Conservation (phyloP, 257 asterid species). For the Pogostemon cablin region DNA sequence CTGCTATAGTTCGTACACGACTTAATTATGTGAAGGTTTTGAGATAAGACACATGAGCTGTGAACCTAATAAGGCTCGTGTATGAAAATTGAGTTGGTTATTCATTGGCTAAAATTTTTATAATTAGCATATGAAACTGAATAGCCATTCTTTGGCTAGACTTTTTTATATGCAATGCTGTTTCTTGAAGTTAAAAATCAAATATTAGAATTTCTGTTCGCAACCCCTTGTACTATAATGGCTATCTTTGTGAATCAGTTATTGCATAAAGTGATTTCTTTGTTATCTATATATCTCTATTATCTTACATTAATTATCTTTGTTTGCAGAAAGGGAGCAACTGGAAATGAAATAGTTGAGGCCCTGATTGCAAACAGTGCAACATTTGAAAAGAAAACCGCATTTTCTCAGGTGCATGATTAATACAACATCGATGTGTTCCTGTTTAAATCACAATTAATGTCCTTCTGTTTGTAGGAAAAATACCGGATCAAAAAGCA, state of each 20-base stretch:
- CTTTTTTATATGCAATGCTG: neutral
- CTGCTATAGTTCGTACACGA: no score
- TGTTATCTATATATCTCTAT: slow-evolving; percentile 2
- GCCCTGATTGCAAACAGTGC: slow-evolving; percentile 93
- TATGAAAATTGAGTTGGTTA: no score
- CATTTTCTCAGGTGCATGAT: slow-evolving; percentile 75
- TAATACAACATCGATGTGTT: neutral
- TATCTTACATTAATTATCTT: slow-evolving; percentile 21
- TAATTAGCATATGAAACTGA: no score
- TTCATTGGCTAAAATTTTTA: no score
- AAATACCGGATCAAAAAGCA: slow-evolving; percentile 92
- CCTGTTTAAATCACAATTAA: slow-evolving; percentile 30
- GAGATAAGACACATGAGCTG: no score
- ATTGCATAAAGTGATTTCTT: neutral
- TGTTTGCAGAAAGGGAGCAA: slow-evolving; percentile 71
- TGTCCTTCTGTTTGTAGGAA: slow-evolving; percentile 57
- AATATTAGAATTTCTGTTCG: neutral
- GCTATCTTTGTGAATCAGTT: slow-evolving; percentile 9
- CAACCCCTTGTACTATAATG: slow-evolving; percentile 9
- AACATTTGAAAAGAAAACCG: slow-evolving; percentile 92
- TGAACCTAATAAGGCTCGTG: no score
- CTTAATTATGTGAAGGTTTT: no score
- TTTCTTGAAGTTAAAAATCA: neutral
- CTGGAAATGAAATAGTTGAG: slow-evolving; percentile 82
- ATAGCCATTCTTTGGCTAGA: neutral